phyloP scores from a whole-genome alignment of 768 basidiomycete species.

The Saitozyma sp. region DNA sequence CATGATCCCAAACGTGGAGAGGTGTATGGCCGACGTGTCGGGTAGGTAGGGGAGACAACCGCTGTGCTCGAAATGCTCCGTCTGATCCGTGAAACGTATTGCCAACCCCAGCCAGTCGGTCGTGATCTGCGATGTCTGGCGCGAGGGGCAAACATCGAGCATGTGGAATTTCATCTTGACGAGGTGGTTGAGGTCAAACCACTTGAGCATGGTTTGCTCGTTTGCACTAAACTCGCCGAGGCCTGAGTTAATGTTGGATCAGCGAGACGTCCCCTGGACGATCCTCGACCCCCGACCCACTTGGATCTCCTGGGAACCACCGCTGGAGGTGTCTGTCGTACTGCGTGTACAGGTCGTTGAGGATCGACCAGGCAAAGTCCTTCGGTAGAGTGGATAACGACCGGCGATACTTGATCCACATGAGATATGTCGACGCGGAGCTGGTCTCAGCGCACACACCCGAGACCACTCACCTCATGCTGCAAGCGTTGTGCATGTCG shows the following conservation, averaged over 20 bases:
- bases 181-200: conserved; percentile 2
- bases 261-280: too few species aligned
- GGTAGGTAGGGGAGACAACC: neutral
- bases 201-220: conserved; percentile 3
- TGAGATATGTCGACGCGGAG: conserved; percentile 1
- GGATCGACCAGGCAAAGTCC: neutral
- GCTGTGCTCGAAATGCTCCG: neutral
- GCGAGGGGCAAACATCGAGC: neutral
- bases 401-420: conserved; percentile 4
- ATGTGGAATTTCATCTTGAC: neutral
- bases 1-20: neutral
- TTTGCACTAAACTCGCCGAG: neutral
- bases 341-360: neutral
- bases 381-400: neutral
- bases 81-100: neutral
- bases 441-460: too few species aligned
- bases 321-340: neutral
- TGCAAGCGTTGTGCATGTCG: conserved; percentile 6
- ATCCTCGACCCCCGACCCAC: neutral
- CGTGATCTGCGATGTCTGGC: neutral
- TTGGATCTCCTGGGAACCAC: conserved; percentile 1
- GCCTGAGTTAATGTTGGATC: neutral
- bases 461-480: neutral
- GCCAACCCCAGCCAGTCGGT: neutral
- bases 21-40: neutral